These are phyloP conservation scores for Exserohilum turcica DNA, from an alignment of 2,329 filamentous ascomycete genomes.

Conservation along the genomic window DNA sequence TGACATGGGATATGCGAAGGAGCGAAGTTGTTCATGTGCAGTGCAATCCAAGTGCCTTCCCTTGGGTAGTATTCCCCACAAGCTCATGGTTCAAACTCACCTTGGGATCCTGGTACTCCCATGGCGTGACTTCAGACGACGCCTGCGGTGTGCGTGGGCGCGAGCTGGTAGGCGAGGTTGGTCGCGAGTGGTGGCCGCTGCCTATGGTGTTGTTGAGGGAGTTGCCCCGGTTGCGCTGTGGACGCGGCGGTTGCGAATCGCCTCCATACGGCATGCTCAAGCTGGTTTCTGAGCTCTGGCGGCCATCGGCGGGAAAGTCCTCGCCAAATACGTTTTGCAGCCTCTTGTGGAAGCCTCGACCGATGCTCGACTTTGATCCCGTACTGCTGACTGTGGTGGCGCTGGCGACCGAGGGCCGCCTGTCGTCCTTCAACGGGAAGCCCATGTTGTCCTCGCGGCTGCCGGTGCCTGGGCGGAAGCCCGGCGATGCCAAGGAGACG, in stretches of 20 bases:
- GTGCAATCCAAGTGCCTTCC: not conserved
- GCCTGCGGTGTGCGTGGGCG: conserved; percentile 84
- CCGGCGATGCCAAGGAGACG: conserved; percentile 70
- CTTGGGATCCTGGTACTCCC: conserved; percentile 87
- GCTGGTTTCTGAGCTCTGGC: conserved; percentile 73
- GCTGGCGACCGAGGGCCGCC: conserved; percentile 86
- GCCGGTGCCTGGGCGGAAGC: conserved; percentile 64
- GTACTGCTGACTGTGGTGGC: conserved; percentile 85
- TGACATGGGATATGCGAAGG: not conserved
- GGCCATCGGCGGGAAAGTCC: conserved; percentile 71
- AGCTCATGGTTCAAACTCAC: conserved; percentile 54
- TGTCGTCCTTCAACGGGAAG: conserved; percentile 63
- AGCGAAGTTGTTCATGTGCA: not conserved
- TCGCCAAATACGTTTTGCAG: conserved; percentile 92
- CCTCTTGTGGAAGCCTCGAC: conserved; percentile 73
- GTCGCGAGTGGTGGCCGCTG: conserved; percentile 55
- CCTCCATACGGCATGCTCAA: conserved; percentile 57
- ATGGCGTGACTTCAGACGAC: conserved; percentile 94
- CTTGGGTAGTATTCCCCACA: not conserved
- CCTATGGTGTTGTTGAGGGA: conserved; percentile 71
- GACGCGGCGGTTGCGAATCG: conserved; percentile 65
- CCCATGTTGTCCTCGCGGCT: conserved; percentile 55
- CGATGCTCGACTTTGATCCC: conserved; percentile 74
- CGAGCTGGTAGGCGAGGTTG: conserved; percentile 75
- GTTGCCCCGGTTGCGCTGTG: conserved; percentile 76